phyloP scores from a whole-genome alignment of 31 red algal species.

The Bonnemaisonia californica region DNA sequence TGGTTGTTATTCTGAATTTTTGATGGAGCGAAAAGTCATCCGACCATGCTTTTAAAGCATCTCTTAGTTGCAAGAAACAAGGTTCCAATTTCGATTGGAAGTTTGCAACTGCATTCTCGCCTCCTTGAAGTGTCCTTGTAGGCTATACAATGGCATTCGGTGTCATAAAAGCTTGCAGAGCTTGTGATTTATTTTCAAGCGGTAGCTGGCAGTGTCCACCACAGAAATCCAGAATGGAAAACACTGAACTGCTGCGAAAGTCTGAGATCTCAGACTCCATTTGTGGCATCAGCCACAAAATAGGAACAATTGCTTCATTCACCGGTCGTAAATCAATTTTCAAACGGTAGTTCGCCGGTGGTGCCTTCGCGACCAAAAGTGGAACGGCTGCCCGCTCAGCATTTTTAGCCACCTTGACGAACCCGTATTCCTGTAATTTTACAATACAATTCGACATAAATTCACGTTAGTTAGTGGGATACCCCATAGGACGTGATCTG shows the following conservation, averaged over 20 bases:
- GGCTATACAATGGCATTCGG: background rate
- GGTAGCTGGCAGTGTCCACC: constrained; percentile 27
- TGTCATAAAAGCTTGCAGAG: background rate
- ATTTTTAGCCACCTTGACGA: background rate
- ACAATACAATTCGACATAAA: background rate
- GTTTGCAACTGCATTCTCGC: constrained; percentile 17
- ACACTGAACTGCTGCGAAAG: constrained; percentile 19
- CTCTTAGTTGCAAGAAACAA: constrained; percentile 10
- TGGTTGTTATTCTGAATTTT: too few species aligned
- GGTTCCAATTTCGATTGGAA: constrained; percentile 36
- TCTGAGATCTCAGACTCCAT: constrained; percentile 15
- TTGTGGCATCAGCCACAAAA: constrained; percentile 11
- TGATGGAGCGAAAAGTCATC: too few species aligned
- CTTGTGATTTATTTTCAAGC: background rate
- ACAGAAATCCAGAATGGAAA: constrained; percentile 12
- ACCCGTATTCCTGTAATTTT: background rate
- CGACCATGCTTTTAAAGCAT: too few species aligned
- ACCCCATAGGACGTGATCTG: too few species aligned
- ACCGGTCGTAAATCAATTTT: constrained; percentile 42
- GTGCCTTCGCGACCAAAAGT: constrained; percentile 10
- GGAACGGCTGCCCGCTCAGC: background rate
- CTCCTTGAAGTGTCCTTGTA: background rate
- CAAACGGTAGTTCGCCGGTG: constrained; percentile 24
- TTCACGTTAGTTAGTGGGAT: too few species aligned
- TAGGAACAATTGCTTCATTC: constrained; percentile 13